phyloP scores from a whole-genome alignment of 2,329 filamentous ascomycete species.

The Zymoseptoria ardabiliae region DNA sequence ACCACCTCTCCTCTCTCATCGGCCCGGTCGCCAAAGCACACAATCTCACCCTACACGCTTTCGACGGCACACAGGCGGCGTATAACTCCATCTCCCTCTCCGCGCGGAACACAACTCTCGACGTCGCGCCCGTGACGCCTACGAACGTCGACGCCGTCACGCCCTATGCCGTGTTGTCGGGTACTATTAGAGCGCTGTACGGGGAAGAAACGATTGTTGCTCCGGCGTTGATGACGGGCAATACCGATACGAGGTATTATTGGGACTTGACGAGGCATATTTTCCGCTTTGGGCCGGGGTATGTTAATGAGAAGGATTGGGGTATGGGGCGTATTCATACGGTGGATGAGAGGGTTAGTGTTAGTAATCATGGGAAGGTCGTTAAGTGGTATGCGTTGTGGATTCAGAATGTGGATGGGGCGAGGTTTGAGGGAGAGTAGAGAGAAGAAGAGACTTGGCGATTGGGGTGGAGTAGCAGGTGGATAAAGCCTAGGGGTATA shows the following conservation, averaged over 20 bases:
- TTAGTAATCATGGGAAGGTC: constrained; percentile 37
- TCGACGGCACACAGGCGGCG: constrained; percentile 35
- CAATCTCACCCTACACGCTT: constrained; percentile 43
- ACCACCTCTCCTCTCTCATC: constrained; percentile 42
- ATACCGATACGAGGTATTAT: constrained; percentile 31
- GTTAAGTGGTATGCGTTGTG: constrained; percentile 39
- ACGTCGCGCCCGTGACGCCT: constrained; percentile 30
- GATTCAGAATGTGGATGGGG: constrained; percentile 41
- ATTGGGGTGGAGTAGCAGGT: no score
- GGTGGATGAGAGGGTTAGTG: constrained; percentile 28
- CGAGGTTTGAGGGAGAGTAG: constrained; percentile 23
- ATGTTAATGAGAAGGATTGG: constrained; percentile 22
- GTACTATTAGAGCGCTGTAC: constrained; percentile 39
- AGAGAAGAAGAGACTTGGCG: neutral
- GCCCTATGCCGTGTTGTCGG: constrained; percentile 31
- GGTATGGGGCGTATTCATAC: constrained; percentile 29
- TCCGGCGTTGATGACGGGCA: constrained; percentile 32
- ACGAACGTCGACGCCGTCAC: constrained; percentile 30
- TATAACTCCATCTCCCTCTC: constrained; percentile 27
- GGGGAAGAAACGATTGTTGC: constrained; percentile 34
- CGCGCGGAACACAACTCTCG: constrained; percentile 20
- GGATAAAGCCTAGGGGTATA: no score
- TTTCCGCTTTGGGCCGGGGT: constrained; percentile 32
- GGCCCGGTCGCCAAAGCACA: constrained; percentile 42
- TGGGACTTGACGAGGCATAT: constrained; percentile 32